Evolutionary conservation across 805 yeast species (phyloP), one percentile per base, ranked within the genome.

Genomic region (Jamesozyma rosinii): DNA sequence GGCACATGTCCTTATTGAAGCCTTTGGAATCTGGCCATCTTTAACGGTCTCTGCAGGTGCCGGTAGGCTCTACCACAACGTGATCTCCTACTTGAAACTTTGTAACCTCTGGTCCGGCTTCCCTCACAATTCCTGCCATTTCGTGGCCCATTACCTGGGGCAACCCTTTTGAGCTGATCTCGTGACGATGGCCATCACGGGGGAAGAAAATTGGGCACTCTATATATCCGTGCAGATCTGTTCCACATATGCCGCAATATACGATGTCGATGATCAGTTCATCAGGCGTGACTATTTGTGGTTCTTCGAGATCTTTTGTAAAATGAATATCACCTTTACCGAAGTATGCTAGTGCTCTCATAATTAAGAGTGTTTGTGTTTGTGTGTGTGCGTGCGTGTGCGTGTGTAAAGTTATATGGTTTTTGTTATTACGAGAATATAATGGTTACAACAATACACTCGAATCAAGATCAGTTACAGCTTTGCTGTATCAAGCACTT

Each of bases 221-320:
- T 22, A 63, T 50, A 50, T 67, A 77, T 56, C 80, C 78, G 50
- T 76, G 80, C 33, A 77, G 59, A 55, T 77, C 83, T 1, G 79
- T 69, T 22, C 83, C 83, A 52, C 84, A 79, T 35, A 78, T 76
- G 5, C 84, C 84, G 52, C 82, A 76, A 55, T 66, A 75, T 9
- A 65, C 54, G n/a, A 73, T 66, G 19, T 67, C 71, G 22, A 74
- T 51, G 13, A 70, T 58, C n/a, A 72, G 59, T 39, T 73, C 76
- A 29, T 66, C 65, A 4, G 61, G 59, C 19, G 60, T 54, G 3
- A 46, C 37, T 37, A 71, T 60, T 29, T 48, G 37, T 2, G 76
- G 76, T 37, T 61, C 69, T 10, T 47, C 40, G 17, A 65, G 42
- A 33, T 57, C 55, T 0, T 61, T 52, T 1, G 72, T 63, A 52